phyloP scores from a whole-genome alignment of 1,139 yeast species.

The Taphrina confusa region DNA sequence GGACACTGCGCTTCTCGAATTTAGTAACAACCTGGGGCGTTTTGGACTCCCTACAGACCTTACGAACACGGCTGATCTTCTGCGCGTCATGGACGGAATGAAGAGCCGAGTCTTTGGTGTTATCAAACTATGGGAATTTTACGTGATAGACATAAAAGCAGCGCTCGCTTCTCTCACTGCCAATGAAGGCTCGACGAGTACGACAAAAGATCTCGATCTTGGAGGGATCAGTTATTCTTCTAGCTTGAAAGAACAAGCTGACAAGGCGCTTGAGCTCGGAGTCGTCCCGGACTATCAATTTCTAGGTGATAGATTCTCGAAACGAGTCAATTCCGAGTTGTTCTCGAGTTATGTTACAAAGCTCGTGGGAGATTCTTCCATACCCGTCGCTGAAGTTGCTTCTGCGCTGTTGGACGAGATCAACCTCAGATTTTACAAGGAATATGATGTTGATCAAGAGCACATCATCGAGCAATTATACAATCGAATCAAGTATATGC shows the following conservation, averaged over 20 bases:
- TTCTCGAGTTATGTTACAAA: constrained; percentile 54
- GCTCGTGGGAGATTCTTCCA: constrained; percentile 48
- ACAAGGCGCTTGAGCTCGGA: constrained; percentile 21
- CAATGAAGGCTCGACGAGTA: background rate
- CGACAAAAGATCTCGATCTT: background rate
- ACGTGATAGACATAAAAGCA: constrained; percentile 61
- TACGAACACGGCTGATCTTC: constrained; percentile 56
- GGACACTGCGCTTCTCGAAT: constrained; percentile 66
- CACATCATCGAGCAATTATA: constrained; percentile 67
- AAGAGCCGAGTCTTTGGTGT: constrained; percentile 64
- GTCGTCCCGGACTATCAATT: constrained; percentile 40
- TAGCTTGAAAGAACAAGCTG: constrained; percentile 28
- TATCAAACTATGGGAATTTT: constrained; percentile 82
- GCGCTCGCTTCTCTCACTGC: constrained; percentile 38
- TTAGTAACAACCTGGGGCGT: constrained; percentile 57
- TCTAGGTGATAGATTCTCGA: constrained; percentile 57
- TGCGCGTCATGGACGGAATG: constrained; percentile 64
- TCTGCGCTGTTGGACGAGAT: constrained; percentile 67
- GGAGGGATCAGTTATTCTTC: constrained; percentile 11
- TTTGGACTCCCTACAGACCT: constrained; percentile 65
- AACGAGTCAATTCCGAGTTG: constrained; percentile 55
- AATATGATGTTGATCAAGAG: constrained; percentile 69
- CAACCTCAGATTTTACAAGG: constrained; percentile 69
- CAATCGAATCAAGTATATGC: constrained; percentile 71
- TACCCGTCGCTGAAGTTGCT: constrained; percentile 46